Evolutionary conservation across 1,284 basidiomycete species (phyloP), one percentile per base, ranked within the genome.

Genomic region (Moniliophthora roreri): DNA sequence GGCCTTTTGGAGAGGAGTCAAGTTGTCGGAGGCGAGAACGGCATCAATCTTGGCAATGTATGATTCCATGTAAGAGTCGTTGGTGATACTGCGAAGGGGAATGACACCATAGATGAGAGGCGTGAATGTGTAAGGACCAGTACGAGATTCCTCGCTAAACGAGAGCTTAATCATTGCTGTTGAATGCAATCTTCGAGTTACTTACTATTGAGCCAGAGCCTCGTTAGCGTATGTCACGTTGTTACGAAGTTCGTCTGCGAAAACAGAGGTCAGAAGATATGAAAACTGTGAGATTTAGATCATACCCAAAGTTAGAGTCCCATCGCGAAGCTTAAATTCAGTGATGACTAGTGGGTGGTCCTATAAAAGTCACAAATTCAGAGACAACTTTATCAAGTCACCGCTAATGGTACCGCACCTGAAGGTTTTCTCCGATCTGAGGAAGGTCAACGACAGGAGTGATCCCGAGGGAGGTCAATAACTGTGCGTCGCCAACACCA

Each of bases 371-470:
- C 11, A 32, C 28, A 20, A 10, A 24, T 23, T 20, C 6, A 46
- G 44, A 6, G n/a, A 32, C 28, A 32, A 32, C 6, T 6, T 32
- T 11, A 32, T 32, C 6, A 6, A 32, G 28, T 6, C 6, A 32
- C 6, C 28, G 28, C n/a, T n/a, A n/a, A 32, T 11, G 28, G 11
- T 6, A 32, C 28, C 6, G 11, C 11, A 32, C 28, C 28, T 32
- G 58, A 2, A 71, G 55, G 44, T 73, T 72, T 35, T 68, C 63
- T 1, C 72, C 72, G 11, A 74, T 71, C 8, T 64, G 64, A 4
- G 72, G 69, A 2, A 73, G 60, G 39, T 69, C 60, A 11, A 72
- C 40, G 7, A 67, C 24, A 0, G 52, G 44, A 4, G 59, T 41
- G 23, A 73, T 69, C 3, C 61, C 65, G 20, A 62, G 49, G 3